Percentiles rank a stretch among this genome's conserved stretches.
Conservation (phyloP, 176 grass and related monocot genomes). For the Carex cristatella region DNA sequence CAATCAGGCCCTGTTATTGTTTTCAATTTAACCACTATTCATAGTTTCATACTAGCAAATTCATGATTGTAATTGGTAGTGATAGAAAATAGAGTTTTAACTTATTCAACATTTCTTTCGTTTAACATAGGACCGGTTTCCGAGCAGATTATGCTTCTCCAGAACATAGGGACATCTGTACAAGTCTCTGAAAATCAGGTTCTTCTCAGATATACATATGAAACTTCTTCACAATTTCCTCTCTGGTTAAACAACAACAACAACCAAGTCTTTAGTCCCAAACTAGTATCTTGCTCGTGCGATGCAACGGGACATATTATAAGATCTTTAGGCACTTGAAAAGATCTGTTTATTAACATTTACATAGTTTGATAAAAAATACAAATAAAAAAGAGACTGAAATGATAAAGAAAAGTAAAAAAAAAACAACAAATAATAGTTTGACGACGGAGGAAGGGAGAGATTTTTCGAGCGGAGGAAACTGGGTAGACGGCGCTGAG, state of each 20-base stretch:
- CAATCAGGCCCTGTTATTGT: not conserved
- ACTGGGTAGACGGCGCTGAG: too few relatives aligned
- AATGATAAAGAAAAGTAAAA: too few relatives aligned
- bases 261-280: too few relatives aligned
- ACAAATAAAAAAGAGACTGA: too few relatives aligned
- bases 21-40: not conserved
- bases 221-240: not conserved
- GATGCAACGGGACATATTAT: too few relatives aligned
- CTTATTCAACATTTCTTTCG: conserved; percentile 1
- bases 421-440: too few relatives aligned
- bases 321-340: too few relatives aligned
- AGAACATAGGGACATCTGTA: conserved; percentile 86
- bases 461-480: too few relatives aligned
- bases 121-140: conserved; percentile 46
- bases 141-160: conserved; percentile 92
- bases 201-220: not conserved
- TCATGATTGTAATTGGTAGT: not conserved
- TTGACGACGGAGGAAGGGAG: too few relatives aligned
- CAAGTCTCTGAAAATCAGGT: conserved; percentile 96
- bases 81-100: not conserved
- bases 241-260: not conserved
- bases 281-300: too few relatives aligned
- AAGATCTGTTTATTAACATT: too few relatives aligned
- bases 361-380: too few relatives aligned
- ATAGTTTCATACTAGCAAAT: not conserved